Conservation (phyloP, 306 rosid species). For the Fagus sylvatica region DNA sequence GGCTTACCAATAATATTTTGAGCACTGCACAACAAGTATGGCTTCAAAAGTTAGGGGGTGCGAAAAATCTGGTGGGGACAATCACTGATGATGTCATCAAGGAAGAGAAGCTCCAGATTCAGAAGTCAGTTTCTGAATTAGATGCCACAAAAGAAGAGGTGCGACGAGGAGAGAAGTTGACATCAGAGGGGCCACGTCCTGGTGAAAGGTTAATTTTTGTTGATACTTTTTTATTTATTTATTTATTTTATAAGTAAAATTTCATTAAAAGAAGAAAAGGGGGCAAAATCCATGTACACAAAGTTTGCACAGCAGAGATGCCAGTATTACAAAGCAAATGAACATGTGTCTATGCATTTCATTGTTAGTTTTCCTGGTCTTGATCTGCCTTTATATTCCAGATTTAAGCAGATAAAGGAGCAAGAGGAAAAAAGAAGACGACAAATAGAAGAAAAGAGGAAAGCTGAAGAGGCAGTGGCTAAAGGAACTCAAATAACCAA, state of each 20-base stretch:
- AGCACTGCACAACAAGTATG: constrained; percentile 95
- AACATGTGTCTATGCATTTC: background rate
- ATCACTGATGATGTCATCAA: constrained; percentile 39
- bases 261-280: no score
- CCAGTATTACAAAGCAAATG: no score
- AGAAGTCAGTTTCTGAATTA: constrained; percentile 47
- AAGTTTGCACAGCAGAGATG: no score
- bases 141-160: constrained; percentile 34
- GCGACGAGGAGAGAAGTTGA: constrained; percentile 47
- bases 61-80: constrained; percentile 55
- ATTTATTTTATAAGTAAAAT: background rate
- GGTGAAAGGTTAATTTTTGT: constrained; percentile 74
- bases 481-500: constrained; percentile 38
- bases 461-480: constrained; percentile 55
- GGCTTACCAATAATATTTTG: constrained; percentile 93
- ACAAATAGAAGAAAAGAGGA: constrained; percentile 70
- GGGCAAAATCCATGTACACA: no score
- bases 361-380: constrained; percentile 18
- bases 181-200: constrained; percentile 53
- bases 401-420: constrained; percentile 85
- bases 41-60: constrained; percentile 96
- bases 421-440: constrained; percentile 67
- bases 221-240: constrained; percentile 2
- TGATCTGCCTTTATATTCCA: constrained; percentile 35
- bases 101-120: constrained; percentile 49